Percentiles rank a stretch among this genome's conserved stretches.
Conservation (phyloP, 2,329 filamentous ascomycete genomes). For the Fusarium redolens region DNA sequence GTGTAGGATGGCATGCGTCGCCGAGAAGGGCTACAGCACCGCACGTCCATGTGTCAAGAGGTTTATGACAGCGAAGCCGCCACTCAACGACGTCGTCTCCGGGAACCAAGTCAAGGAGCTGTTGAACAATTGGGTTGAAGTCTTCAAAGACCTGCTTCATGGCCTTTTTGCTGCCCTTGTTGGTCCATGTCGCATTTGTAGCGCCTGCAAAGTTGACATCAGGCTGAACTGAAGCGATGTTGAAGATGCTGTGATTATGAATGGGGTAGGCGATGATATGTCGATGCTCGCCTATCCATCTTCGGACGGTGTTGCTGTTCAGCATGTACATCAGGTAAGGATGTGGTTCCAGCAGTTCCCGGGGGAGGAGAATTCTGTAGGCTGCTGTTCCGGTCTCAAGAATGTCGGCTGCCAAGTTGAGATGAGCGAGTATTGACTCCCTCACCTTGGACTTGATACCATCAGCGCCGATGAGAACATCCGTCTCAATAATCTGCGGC, state of each 20-base stretch:
- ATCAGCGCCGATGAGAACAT: constrained; percentile 25
- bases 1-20: constrained; percentile 16
- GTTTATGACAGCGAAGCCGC: constrained; percentile 15
- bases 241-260: constrained; percentile 25
- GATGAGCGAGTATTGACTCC: constrained; percentile 12
- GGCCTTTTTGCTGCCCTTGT: constrained; percentile 14
- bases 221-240: constrained; percentile 10
- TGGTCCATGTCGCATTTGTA: constrained; percentile 23
- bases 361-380: background rate
- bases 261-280: constrained; percentile 28
- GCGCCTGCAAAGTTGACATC: constrained; percentile 24
- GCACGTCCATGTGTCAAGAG: constrained; percentile 5
- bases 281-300: constrained; percentile 22
- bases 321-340: constrained; percentile 18
- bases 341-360: background rate
- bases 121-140: constrained; percentile 6
- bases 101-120: constrained; percentile 7
- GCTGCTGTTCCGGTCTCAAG: constrained; percentile 12
- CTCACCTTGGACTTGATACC: constrained; percentile 26
- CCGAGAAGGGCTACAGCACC: constrained; percentile 9
- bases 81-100: constrained; percentile 19
- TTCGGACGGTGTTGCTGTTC: background rate
- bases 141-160: constrained; percentile 24
- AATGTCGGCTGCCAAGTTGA: background rate
- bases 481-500: constrained; percentile 1